Evolutionary conservation across 2,329 filamentous ascomycete species (phyloP).

Genomic region (Curvularia sp.): DNA sequence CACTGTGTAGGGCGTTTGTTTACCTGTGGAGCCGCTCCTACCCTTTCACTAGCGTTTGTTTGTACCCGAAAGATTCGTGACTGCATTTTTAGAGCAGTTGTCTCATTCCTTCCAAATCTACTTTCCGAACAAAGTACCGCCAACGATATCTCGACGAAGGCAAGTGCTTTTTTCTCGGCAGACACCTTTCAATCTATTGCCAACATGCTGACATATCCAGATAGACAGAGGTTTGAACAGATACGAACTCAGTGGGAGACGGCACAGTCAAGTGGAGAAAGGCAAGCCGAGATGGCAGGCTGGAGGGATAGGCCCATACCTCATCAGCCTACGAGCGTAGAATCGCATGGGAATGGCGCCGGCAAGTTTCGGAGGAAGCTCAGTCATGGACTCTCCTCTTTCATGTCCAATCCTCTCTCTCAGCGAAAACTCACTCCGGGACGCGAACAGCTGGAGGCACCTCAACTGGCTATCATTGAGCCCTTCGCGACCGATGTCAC

Average conservation of each 20-base stretch:
- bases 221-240: slow-evolving; percentile 41
- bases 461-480: slow-evolving; percentile 20
- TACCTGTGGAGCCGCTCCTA: background rate
- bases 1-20: background rate
- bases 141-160: slow-evolving; percentile 18
- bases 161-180: slow-evolving; percentile 22
- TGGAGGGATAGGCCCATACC: slow-evolving; percentile 32
- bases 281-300: slow-evolving; percentile 34
- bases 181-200: slow-evolving; percentile 22
- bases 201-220: slow-evolving; percentile 46
- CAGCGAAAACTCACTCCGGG: slow-evolving; percentile 36
- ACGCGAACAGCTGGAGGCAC: slow-evolving; percentile 19
- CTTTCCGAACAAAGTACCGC: slow-evolving; percentile 16
- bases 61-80: slow-evolving; percentile 18
- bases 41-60: slow-evolving; percentile 4
- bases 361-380: slow-evolving; percentile 45
- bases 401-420: slow-evolving; percentile 42
- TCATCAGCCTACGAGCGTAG: slow-evolving; percentile 20
- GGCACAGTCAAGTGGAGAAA: slow-evolving; percentile 21
- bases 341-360: slow-evolving; percentile 17
- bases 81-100: slow-evolving; percentile 12
- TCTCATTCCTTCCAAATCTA: slow-evolving; percentile 29
- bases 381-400: slow-evolving; percentile 39
- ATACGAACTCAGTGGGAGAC: slow-evolving; percentile 47
- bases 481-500: slow-evolving; percentile 16